Evolutionary conservation across 2,329 filamentous ascomycete genomes (phyloP), one percentile per base, ranked within the genome.

Genomic region (Penicillium fuscoglaucum): DNA sequence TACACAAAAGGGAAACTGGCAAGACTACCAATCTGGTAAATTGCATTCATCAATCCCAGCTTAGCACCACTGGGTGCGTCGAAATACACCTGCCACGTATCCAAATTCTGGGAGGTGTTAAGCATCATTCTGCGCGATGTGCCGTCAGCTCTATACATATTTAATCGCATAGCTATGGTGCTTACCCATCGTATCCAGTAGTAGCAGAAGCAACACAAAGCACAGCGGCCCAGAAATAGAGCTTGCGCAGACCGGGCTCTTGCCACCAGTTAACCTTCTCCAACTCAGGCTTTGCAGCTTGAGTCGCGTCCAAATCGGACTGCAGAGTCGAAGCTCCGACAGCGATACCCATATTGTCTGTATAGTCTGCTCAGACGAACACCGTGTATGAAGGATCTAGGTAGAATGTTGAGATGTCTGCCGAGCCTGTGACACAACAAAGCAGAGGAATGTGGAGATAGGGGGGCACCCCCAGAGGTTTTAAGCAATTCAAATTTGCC

Each of bases 201-300:
- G 84, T 86, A 44, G 84, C 84, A 31, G 84, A 86, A 13, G 83
- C 84, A 57, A 87, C 75, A 71, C 84, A 83, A 57, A 87, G 76
- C 58, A 86, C 79, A 21, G 79, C 72, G 58, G 77, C 78, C 68
- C 80, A 79, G 51, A 77, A 77, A 67, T 86, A 86, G 12, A 86
- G 79, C 68, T 78, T 82, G 52, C 84, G 77, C 54, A 87, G 73
- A 66, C 84, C 81, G 39, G 83, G 82, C 62, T 86, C 82, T 65
- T 74, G 78, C 61, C 77, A 81, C 84, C 84, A 87, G 55, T 73
- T 79, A 24, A 86, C 83, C 57, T 77, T 76, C 65, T 84, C 80
- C 65, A 86, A 84, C 33, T 76, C 73, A 26, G 82, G 82, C 9
- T 76, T 76, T 59, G 81, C 79, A 33, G 53, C 55, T 31, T 64